Conservation (phyloP, 2,329 filamentous ascomycete genomes). For the Beauveria sp. region DNA sequence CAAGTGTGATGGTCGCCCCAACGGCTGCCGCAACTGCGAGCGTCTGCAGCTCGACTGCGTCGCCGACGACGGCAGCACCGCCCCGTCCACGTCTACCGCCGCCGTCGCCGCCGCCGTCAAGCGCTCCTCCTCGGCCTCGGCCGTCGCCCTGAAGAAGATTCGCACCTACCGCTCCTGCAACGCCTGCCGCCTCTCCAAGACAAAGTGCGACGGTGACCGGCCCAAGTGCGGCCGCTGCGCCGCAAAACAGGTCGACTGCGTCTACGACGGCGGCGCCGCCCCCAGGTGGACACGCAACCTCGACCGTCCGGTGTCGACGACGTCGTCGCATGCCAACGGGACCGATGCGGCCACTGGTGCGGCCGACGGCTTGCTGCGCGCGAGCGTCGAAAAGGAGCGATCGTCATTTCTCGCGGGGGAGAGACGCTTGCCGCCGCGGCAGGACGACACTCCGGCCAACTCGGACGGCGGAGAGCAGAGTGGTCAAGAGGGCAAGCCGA, state of each 20-base stretch:
- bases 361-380: neutral
- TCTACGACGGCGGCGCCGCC: conserved; percentile 31
- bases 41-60: conserved; percentile 34
- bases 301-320: conserved; percentile 15
- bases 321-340: conserved; percentile 2
- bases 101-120: neutral
- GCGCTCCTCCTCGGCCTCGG: conserved; percentile 14
- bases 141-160: conserved; percentile 28
- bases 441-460: conserved; percentile 2
- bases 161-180: conserved; percentile 33
- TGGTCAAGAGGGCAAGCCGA: neutral
- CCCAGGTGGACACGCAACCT: conserved; percentile 30
- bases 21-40: conserved; percentile 35
- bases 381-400: conserved; percentile 7
- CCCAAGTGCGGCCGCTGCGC: conserved; percentile 30
- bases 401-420: conserved; percentile 3
- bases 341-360: conserved; percentile 7
- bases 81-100: conserved; percentile 6
- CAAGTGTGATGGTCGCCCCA: conserved; percentile 34
- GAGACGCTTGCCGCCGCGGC: conserved; percentile 8
- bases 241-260: conserved; percentile 27
- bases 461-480: conserved; percentile 3
- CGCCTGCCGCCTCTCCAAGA: conserved; percentile 32
- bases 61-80: conserved; percentile 25
- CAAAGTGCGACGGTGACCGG: conserved; percentile 33